Evolutionary conservation across 1,284 basidiomycete genomes (phyloP).

Genomic region (Fomitopsis pinicola): DNA sequence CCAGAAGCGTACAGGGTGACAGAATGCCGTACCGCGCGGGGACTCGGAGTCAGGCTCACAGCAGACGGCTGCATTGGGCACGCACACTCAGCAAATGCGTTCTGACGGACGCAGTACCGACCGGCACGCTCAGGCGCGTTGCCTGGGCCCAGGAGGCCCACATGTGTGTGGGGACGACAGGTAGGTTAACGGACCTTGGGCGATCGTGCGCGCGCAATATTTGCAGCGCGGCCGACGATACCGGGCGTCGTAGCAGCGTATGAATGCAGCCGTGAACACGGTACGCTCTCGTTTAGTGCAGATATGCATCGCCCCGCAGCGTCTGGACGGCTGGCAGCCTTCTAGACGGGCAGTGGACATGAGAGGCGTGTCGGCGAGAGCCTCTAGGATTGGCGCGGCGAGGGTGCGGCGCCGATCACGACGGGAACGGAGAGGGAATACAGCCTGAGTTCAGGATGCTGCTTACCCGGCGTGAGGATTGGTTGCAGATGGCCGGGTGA

Average conservation of each 20-base stretch:
- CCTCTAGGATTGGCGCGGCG: not conserved
- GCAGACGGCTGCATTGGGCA: not conserved
- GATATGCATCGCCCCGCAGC: not conserved
- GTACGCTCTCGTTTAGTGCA: not conserved
- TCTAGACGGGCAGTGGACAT: not conserved
- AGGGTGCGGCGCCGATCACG: not conserved
- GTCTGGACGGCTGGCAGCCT: not conserved
- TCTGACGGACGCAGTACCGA: not conserved
- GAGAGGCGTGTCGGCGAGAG: not conserved
- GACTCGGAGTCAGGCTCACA: not conserved
- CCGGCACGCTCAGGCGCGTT: not conserved
- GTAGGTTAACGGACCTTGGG: not conserved
- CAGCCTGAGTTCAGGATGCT: not conserved
- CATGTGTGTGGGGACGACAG: not conserved
- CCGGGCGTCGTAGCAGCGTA: not conserved
- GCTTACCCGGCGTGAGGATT: not conserved
- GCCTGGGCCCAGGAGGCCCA: not conserved
- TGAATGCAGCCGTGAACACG: not conserved
- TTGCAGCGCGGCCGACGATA: not conserved
- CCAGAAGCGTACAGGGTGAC: not conserved
- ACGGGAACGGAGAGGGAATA: not conserved
- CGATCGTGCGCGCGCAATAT: not conserved
- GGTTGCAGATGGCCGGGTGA: not conserved
- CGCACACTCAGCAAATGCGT: not conserved
- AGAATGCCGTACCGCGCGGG: not conserved